Conservation (phyloP, 495 filamentous ascomycete genomes). For the Xylaria acuta region DNA sequence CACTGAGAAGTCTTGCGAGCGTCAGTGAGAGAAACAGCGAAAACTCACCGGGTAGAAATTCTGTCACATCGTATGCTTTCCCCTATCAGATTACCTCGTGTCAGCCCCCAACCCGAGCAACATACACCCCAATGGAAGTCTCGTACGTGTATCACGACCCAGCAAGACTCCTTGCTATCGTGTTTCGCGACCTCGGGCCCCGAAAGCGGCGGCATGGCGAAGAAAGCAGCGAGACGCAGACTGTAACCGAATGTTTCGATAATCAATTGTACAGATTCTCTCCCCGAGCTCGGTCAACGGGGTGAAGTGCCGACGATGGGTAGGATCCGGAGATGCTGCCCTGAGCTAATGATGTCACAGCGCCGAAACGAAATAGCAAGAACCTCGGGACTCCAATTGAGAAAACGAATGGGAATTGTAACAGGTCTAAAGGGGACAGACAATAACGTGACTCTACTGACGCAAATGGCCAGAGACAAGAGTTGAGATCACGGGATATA, state of each 20-base stretch:
- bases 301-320: constrained; percentile 12
- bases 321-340: constrained; percentile 4
- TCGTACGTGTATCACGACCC: constrained; percentile 29
- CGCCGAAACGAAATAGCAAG: background rate
- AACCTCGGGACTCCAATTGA: background rate
- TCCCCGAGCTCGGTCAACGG: background rate
- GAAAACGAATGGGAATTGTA: background rate
- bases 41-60: constrained; percentile 62
- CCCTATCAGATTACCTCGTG: constrained; percentile 35
- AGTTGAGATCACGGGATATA: background rate
- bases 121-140: background rate
- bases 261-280: background rate
- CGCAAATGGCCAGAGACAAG: background rate
- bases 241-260: background rate
- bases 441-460: background rate
- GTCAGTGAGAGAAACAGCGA: background rate
- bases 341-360: constrained; percentile 15
- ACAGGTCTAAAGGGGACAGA: no score
- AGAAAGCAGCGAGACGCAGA: background rate
- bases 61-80: constrained; percentile 82
- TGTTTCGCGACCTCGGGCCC: constrained; percentile 30
- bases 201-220: constrained; percentile 24
- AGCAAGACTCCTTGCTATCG: constrained; percentile 28
- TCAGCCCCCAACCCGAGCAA: background rate
- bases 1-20: background rate